Base-by-base conservation (phyloP, 768 basidiomycete genomes). In the Dendrothele bispora region DNA sequence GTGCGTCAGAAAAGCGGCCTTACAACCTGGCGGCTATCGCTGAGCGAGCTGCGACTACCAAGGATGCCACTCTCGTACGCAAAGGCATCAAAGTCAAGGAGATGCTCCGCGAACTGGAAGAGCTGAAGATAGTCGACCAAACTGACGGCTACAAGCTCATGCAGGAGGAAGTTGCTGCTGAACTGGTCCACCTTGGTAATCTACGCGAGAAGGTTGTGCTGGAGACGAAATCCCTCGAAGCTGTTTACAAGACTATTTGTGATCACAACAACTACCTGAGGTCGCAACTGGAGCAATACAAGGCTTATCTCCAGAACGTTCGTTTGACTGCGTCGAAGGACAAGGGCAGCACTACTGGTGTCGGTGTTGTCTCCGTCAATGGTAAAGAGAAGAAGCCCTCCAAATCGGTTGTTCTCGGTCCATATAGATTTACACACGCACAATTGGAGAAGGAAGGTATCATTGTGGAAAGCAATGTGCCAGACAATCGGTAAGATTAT, bases 21-120 rank as follows among this genome's bases (percentile, higher is more conserved):
- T 90, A 97, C 63, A 85, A 97, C 62, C 82, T 99, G 15, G 74
- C 84, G 22, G 83, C 78, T 5, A 86, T 98, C 51, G 95, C 95
- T 8, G 97, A 99, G 66, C 78, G 87, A 20, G 95, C 97, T 5
- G 97, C 97, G 15, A 98, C 97, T 20, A 94, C 95, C 40, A 98
- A 98, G 68, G 97, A 99, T 62, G 91, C 92, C 25, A 88, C 86
- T 21, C 83, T 99, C 24, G 97, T 99, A 25, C 83, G 95, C 32
- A 93, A 88, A 62, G 97, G 97, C 27, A 97, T 99, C 82, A 99
- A 99, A 63, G 95, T 98, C 60, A 98, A 98, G 75, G 95, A 98
- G 74, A 95, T 99, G 90, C 74, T 99, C 26, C 83, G 95, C 43
- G 97, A 98, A 66, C 74, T 99, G 38, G 95, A 98, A 65, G 90